A percentile compares a stretch with the other conserved stretches of the same genome.
phyloP scores from a whole-genome alignment of 495 filamentous ascomycete genomes.

The Annulohypoxylon maeteangense region DNA sequence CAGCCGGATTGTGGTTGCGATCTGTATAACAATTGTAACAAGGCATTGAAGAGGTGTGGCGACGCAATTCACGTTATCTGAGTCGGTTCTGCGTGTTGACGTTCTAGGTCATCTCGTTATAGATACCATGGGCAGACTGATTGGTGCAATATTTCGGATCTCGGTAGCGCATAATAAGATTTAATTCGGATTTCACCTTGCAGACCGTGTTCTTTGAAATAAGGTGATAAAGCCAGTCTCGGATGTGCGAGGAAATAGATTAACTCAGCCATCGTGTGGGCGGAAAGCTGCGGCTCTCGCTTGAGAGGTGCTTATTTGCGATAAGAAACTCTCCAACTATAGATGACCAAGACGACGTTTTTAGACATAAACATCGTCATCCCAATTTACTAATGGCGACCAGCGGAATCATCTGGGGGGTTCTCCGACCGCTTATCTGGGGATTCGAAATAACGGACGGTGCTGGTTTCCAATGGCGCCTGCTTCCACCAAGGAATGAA shows the following conservation, averaged over 20 bases:
- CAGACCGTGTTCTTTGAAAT: conserved; percentile 15
- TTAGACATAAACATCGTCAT: conserved; percentile 28
- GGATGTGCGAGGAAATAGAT: conserved; percentile 39
- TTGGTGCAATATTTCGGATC: conserved; percentile 43
- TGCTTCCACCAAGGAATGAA: conserved; percentile 31
- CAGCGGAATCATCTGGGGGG: not conserved
- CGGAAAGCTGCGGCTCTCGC: conserved; percentile 40
- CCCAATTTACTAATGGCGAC: conserved; percentile 27
- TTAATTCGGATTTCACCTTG: conserved; percentile 38
- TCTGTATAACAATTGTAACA: conserved; percentile 40
- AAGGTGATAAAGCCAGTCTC: conserved; percentile 30
- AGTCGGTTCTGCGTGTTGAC: conserved; percentile 26
- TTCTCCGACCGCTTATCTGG: conserved; percentile 1
- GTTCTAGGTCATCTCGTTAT: conserved; percentile 34
- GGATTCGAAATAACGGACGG: not conserved
- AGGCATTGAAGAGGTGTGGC: conserved; percentile 18
- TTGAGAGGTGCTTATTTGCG: conserved; percentile 12
- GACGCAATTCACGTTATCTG: conserved; percentile 37
- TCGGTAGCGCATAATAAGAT: conserved; percentile 37
- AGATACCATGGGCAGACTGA: conserved; percentile 32
- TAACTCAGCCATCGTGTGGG: conserved; percentile 19
- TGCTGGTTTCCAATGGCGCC: not conserved
- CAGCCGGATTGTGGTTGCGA: conserved; percentile 24
- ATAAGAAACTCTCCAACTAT: conserved; percentile 28
- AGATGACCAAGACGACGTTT: conserved; percentile 20